Percentiles rank a stretch among this genome's conserved stretches.
phyloP scores from a whole-genome alignment of 2,329 filamentous ascomycete species.

The Ceratocystis ficicola region DNA sequence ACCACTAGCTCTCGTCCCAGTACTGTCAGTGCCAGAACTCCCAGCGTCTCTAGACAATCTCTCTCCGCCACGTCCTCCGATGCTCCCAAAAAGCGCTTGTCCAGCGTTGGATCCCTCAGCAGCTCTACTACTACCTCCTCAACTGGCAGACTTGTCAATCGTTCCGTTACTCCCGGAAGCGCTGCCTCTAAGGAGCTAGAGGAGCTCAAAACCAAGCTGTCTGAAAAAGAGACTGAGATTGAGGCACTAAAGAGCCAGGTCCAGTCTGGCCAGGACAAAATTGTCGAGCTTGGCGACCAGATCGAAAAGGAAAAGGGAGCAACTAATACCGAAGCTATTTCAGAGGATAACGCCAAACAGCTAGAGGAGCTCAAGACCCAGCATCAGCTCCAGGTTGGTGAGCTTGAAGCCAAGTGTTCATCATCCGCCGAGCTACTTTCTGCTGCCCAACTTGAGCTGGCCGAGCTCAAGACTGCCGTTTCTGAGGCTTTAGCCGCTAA shows the following conservation, averaged over 20 bases:
- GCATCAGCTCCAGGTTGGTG: constrained; percentile 38
- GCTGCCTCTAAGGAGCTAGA: constrained; percentile 45
- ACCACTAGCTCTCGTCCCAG: constrained; percentile 17
- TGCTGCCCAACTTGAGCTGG: constrained; percentile 40
- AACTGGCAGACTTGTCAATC: constrained; percentile 30
- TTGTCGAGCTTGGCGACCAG: constrained; percentile 43
- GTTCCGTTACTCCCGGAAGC: constrained; percentile 26
- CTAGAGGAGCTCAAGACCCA: constrained; percentile 39
- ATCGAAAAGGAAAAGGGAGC: constrained; percentile 33
- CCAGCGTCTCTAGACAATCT: constrained; percentile 30
- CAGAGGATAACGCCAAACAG: constrained; percentile 29
- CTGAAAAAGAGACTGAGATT: constrained; percentile 46
- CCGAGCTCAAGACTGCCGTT: constrained; percentile 39
- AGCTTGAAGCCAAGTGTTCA: constrained; percentile 37
- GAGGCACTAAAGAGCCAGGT: constrained; percentile 46
- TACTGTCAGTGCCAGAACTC: constrained; percentile 27
- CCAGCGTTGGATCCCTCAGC: constrained; percentile 33
- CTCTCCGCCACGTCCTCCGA: constrained; percentile 29
- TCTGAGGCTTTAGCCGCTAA: constrained; percentile 39
- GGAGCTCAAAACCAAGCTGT: constrained; percentile 47
- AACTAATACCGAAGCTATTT: constrained; percentile 33
- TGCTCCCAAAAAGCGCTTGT: constrained; percentile 47
- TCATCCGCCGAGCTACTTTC: constrained; percentile 41
- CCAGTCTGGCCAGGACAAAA: constrained; percentile 42
- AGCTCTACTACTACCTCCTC: constrained; percentile 29